Percentiles rank a stretch among this genome's conserved stretches.
These are phyloP conservation scores for Phlegmacium glaucopus DNA, from an alignment of 768 basidiomycete species.

Conservation along the genomic window DNA sequence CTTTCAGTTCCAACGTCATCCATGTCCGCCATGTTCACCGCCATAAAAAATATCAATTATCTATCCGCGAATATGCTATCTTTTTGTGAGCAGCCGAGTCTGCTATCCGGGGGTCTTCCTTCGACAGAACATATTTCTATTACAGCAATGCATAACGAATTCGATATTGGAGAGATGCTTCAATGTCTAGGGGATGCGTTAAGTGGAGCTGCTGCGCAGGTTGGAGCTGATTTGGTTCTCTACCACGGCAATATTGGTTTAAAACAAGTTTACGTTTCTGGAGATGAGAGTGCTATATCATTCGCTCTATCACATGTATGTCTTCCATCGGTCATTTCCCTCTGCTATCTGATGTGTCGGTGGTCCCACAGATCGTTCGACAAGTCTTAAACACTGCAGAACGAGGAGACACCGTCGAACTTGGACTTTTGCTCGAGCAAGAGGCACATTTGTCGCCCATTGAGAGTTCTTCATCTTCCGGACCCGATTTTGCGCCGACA, in stretches of 20 bases:
- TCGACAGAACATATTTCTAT: background rate
- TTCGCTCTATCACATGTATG: slow-evolving; percentile 85
- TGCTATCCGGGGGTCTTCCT: slow-evolving; percentile 11
- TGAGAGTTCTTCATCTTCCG: background rate
- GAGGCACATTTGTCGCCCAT: slow-evolving; percentile 9
- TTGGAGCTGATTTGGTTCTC: slow-evolving; percentile 86
- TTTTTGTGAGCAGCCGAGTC: slow-evolving; percentile 31
- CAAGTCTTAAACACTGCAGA: slow-evolving; percentile 73
- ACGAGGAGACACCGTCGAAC: slow-evolving; percentile 78
- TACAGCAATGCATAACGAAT: slow-evolving; percentile 49
- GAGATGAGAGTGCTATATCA: slow-evolving; percentile 80
- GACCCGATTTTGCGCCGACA: slow-evolving; percentile 9
- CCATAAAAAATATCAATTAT: slow-evolving; percentile 93
- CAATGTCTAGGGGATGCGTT: slow-evolving; percentile 88
- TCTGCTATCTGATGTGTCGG: slow-evolving; percentile 12
- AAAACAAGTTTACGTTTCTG: slow-evolving; percentile 82
- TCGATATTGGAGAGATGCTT: slow-evolving; percentile 88
- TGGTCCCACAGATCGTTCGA: slow-evolving; percentile 61
- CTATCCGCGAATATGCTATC: slow-evolving; percentile 81
- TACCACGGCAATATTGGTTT: slow-evolving; percentile 88
- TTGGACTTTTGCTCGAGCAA: slow-evolving; percentile 63
- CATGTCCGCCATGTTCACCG: slow-evolving; percentile 83
- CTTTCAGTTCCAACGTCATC: slow-evolving; percentile 85
- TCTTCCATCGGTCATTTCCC: slow-evolving; percentile 11
- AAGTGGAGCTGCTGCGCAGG: slow-evolving; percentile 78